A percentile compares a stretch with the other conserved stretches of the same genome.
Evolutionary conservation across 2,329 filamentous ascomycete genomes (phyloP).

Genomic region (Cordyceps cateniannulata): DNA sequence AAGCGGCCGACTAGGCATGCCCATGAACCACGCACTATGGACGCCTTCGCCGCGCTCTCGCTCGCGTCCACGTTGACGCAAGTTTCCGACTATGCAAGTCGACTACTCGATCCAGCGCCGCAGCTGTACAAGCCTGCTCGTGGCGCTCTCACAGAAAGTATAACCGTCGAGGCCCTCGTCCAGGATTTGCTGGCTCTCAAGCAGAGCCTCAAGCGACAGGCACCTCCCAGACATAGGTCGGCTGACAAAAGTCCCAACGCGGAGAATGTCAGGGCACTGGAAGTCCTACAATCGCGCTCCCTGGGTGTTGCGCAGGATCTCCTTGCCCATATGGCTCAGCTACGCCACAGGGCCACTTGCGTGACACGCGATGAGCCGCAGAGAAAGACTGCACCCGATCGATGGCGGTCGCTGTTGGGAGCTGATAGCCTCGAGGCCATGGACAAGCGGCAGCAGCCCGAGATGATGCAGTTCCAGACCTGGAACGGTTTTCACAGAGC

Average conservation of each 20-base stretch:
- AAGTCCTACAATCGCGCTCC: not conserved
- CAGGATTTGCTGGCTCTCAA: not conserved
- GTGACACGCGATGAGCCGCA: not conserved
- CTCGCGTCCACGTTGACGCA: not conserved
- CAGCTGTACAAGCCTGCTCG: not conserved
- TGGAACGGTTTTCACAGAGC: not conserved
- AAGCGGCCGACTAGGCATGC: not conserved
- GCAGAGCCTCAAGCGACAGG: not conserved
- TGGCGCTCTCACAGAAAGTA: not conserved
- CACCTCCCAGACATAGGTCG: not conserved
- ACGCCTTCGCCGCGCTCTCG: constrained; percentile 4
- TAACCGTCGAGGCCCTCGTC: not conserved
- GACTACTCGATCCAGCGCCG: not conserved
- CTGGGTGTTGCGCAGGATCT: not conserved
- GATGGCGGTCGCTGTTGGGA: not conserved
- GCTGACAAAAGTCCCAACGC: not conserved
- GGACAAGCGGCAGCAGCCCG: not conserved
- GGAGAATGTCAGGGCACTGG: not conserved
- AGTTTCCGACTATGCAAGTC: not conserved
- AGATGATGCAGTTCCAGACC: not conserved
- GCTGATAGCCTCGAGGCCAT: not conserved
- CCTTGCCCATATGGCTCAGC: not conserved
- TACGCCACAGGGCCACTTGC: not conserved
- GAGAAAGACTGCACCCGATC: not conserved
- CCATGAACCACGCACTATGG: not conserved